Evolutionary conservation across 2,329 filamentous ascomycete genomes (phyloP), one percentile per base, ranked within the genome.

Genomic region (Berkeleyomyces basicola): DNA sequence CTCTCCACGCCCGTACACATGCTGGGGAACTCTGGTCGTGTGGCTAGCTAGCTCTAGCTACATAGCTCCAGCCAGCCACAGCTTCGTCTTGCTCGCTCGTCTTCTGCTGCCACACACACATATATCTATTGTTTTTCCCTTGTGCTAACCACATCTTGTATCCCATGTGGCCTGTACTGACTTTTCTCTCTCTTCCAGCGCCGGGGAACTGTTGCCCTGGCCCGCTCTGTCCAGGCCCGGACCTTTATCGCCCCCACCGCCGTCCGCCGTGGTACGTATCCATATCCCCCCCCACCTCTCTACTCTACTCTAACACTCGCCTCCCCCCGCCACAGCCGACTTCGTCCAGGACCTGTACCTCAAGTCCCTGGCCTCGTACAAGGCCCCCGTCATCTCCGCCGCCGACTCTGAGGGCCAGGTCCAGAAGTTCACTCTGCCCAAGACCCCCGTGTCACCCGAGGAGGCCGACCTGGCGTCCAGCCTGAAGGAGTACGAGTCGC

Each of bases 261-360:
- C 68, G 80, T 80, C 67, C 78, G 81, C 72, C 78, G 80, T 79
- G 81, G 81, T 84, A 79, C 74, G 81, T 75, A 59, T 63, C 61
- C 61, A 39, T 36, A n/a, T 14, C 16, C 0, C n/a, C 53, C 40
- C 37, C 33, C n/a, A 47, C 37, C 14, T n/a, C 14, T 46, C 59
- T 51, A 61, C 62, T 51, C 39, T 53, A 66, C 66, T 67, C 59
- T 40, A 14, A 49, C 23, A n/a, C 10, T 14, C 33, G 39, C 10
- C n/a, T 37, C 16, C 11, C 23, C 61, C 14, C 51, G 42, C 36
- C 60, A 67, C 73, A 97, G 93, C 89, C 84, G 93, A 99, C 76
- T 84, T 96, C 71, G 89, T 99, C 70, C 93, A 97, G 78, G 92
- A 97, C 74, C 83, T 99, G 73, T 99, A 99, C 82, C 85, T 99